Percentiles rank a stretch among this genome's conserved stretches.
Conservation (phyloP, 768 basidiomycete genomes). For the Nidula microcarpa region DNA sequence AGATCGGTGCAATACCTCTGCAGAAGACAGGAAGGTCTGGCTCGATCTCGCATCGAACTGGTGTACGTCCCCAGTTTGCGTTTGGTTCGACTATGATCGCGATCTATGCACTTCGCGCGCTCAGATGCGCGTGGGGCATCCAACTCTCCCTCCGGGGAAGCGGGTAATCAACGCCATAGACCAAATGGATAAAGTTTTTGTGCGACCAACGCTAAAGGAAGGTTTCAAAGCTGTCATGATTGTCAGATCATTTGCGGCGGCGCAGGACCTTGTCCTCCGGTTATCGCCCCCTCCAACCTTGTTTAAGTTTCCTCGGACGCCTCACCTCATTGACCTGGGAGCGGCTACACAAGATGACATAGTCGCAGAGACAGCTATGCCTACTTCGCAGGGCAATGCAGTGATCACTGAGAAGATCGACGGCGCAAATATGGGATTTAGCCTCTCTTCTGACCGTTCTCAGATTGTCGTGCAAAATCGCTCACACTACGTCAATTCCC, state of each 20-base stretch:
- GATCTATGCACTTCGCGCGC: slow-evolving; percentile 51
- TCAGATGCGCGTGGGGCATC: slow-evolving; percentile 54
- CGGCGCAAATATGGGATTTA: slow-evolving; percentile 67
- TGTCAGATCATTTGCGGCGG: slow-evolving; percentile 49
- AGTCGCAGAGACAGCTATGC: slow-evolving; percentile 19
- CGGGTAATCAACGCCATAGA: slow-evolving; percentile 53
- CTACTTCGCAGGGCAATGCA: slow-evolving; percentile 23
- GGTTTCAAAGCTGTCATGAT: slow-evolving; percentile 49
- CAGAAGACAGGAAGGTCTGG: slow-evolving; percentile 46
- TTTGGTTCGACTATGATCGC: slow-evolving; percentile 53
- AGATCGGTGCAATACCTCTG: slow-evolving; percentile 54
- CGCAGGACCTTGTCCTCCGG: slow-evolving; percentile 38
- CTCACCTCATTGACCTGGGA: slow-evolving; percentile 57
- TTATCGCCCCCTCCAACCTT: slow-evolving; percentile 40
- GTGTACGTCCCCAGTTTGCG: slow-evolving; percentile 40
- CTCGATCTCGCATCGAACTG: slow-evolving; percentile 45
- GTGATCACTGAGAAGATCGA: slow-evolving; percentile 64
- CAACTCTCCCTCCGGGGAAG: slow-evolving; percentile 52
- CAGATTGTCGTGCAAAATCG: slow-evolving; percentile 57
- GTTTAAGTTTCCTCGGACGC: slow-evolving; percentile 59
- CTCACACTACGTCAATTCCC: slow-evolving; percentile 54
- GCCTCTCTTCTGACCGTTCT: slow-evolving; percentile 42
- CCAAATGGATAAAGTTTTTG: slow-evolving; percentile 47
- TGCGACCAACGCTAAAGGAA: slow-evolving; percentile 41
- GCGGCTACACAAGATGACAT: slow-evolving; percentile 54